Conservation (phyloP, 2,329 filamentous ascomycete species). For the Microcyclospora tardicrescens region DNA sequence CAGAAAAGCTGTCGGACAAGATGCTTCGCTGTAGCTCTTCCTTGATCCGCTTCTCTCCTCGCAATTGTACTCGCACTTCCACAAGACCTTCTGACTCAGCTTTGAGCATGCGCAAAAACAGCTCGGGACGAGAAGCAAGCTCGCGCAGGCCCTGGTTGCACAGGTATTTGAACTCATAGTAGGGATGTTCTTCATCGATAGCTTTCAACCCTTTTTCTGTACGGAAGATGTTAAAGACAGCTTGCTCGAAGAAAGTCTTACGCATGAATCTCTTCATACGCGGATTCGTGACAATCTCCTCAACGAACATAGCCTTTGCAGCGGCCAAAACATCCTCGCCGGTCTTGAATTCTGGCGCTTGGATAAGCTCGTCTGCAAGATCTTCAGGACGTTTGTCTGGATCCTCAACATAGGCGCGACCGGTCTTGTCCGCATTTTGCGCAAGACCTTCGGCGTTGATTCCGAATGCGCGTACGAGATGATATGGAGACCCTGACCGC, state of each 20-base stretch:
- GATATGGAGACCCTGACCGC: constrained; percentile 64
- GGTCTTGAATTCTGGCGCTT: constrained; percentile 60
- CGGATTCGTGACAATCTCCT: constrained; percentile 79
- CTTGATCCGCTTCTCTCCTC: constrained; percentile 63
- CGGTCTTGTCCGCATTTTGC: constrained; percentile 67
- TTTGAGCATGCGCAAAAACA: constrained; percentile 94
- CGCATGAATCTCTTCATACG: constrained; percentile 81
- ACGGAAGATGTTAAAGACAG: constrained; percentile 72
- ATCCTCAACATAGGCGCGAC: constrained; percentile 74
- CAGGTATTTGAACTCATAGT: constrained; percentile 96
- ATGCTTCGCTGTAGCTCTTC: constrained; percentile 70
- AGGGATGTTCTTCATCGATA: constrained; percentile 89
- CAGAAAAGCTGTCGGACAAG: constrained; percentile 88
- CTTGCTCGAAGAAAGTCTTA: constrained; percentile 68
- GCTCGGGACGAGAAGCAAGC: constrained; percentile 68
- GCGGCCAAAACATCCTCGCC: constrained; percentile 63
- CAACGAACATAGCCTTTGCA: constrained; percentile 76
- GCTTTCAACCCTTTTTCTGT: constrained; percentile 89
- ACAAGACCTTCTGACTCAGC: constrained; percentile 89
- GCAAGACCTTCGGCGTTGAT: constrained; percentile 82
- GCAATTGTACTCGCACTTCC: constrained; percentile 68
- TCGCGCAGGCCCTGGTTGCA: constrained; percentile 58
- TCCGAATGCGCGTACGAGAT: constrained; percentile 77
- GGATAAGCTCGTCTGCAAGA: constrained; percentile 65
- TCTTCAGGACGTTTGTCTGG: constrained; percentile 68